phyloP scores from a whole-genome alignment of 495 filamentous ascomycete genomes.

The Pseudomonodictys pantanalensis region DNA sequence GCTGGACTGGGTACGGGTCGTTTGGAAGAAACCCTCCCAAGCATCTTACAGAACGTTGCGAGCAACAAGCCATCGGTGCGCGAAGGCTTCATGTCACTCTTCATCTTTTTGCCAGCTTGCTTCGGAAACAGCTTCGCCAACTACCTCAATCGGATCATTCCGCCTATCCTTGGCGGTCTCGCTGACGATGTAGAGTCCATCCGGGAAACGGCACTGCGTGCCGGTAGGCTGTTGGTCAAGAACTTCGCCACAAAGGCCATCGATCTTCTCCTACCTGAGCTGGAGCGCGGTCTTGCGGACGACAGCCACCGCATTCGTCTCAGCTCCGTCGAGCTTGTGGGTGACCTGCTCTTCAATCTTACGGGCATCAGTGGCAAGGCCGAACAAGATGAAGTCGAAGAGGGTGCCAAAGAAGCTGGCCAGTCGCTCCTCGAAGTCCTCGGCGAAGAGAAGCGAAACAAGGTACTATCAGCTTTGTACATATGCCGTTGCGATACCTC shows the following conservation, averaged over 20 bases:
- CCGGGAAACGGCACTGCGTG: conserved; percentile 86
- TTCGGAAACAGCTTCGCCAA: conserved; percentile 98
- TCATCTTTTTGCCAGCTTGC: conserved; percentile 97
- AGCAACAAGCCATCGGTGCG: conserved; percentile 86
- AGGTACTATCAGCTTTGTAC: conserved; percentile 89
- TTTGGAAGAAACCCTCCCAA: conserved; percentile 92
- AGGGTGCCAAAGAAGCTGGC: conserved; percentile 76
- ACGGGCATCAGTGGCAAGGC: conserved; percentile 86
- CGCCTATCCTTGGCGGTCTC: conserved; percentile 88
- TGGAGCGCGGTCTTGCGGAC: conserved; percentile 92
- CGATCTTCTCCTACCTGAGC: conserved; percentile 86
- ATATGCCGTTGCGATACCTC: conserved; percentile 98
- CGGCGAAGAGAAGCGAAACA: conserved; percentile 92
- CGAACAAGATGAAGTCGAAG: conserved; percentile 77
- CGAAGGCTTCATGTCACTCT: conserved; percentile 98
- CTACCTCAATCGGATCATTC: conserved; percentile 94
- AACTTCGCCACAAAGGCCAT: conserved; percentile 95
- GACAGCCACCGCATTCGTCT: conserved; percentile 95
- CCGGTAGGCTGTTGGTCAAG: conserved; percentile 91
- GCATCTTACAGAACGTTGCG: conserved; percentile 91
- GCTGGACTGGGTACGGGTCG: conserved; percentile 88
- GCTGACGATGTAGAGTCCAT: conserved; percentile 96
- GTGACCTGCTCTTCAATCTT: conserved; percentile 94
- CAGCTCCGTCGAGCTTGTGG: conserved; percentile 95
- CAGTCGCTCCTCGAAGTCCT: conserved; percentile 89